Conservation (phyloP, 352 stramenopile genomes). For the Thalassiosira mediterranea region DNA sequence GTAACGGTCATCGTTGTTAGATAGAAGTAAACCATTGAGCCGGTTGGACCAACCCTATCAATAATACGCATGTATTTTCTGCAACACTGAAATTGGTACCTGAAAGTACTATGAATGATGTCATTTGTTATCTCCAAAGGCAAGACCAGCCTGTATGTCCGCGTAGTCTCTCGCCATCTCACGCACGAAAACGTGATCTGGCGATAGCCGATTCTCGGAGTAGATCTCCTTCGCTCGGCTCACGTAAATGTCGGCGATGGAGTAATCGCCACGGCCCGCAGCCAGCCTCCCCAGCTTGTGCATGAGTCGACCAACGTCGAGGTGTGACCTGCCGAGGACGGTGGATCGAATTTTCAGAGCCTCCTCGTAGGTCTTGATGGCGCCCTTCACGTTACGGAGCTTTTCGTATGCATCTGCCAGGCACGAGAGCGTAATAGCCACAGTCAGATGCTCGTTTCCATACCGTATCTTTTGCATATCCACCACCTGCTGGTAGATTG, state of each 20-base stretch:
- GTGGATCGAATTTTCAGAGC: slow-evolving; percentile 65
- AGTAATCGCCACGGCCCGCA: slow-evolving; percentile 57
- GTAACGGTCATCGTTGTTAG: too few species aligned
- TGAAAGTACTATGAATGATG: too few species aligned
- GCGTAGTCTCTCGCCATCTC: slow-evolving; percentile 75
- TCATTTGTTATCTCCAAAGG: slow-evolving; percentile 41
- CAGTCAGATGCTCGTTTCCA: slow-evolving; percentile 66
- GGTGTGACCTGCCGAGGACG: slow-evolving; percentile 57
- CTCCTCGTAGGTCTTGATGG: slow-evolving; percentile 73
- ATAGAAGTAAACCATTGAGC: too few species aligned
- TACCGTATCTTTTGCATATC: slow-evolving; percentile 78
- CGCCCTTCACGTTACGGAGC: slow-evolving; percentile 57
- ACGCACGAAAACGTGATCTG: slow-evolving; percentile 72
- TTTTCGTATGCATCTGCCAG: slow-evolving; percentile 81
- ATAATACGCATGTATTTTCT: too few species aligned
- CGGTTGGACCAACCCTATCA: too few species aligned
- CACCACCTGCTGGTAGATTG: slow-evolving; percentile 74
- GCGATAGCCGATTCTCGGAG: slow-evolving; percentile 63
- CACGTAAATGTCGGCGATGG: slow-evolving; percentile 62
- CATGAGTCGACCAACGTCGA: slow-evolving; percentile 73
- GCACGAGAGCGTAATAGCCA: slow-evolving; percentile 68
- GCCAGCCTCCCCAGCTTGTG: slow-evolving; percentile 80
- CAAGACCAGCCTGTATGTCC: slow-evolving; percentile 77
- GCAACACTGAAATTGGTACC: too few species aligned
- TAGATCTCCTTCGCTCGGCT: slow-evolving; percentile 73